Percentiles rank a stretch among this genome's conserved stretches.
These are phyloP conservation scores for Ceriops tagal DNA, from an alignment of 345 rosid species.

Conservation along the genomic window DNA sequence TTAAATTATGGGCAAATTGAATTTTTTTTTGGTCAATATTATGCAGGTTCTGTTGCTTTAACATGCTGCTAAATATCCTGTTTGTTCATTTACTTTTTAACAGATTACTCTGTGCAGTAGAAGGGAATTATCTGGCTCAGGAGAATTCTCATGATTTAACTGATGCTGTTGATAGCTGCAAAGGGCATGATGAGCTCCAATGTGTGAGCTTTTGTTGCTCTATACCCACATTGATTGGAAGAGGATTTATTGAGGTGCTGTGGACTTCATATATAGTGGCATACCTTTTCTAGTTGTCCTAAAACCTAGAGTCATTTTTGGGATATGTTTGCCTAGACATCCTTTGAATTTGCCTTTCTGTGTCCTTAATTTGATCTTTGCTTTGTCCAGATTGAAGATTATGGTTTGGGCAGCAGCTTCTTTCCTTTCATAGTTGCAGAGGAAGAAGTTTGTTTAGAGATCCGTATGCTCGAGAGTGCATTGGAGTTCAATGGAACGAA, in stretches of 20 bases:
- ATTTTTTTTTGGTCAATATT: neutral
- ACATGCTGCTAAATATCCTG: slow-evolving; percentile 6
- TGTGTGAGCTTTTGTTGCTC: slow-evolving; percentile 62
- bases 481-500: slow-evolving; percentile 61
- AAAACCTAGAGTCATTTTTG: neutral
- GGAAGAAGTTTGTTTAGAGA: slow-evolving; percentile 78
- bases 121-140: slow-evolving; percentile 79
- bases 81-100: neutral
- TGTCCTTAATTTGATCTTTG: slow-evolving; percentile 17
- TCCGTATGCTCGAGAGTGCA: slow-evolving; percentile 66
- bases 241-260: slow-evolving; percentile 94
- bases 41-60: neutral
- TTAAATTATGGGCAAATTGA: neutral
- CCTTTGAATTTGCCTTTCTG: neutral
- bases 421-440: slow-evolving; percentile 94
- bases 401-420: slow-evolving; percentile 79
- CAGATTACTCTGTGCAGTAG: slow-evolving; percentile 91
- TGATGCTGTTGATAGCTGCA: slow-evolving; percentile 39
- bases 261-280: slow-evolving; percentile 16
- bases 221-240: slow-evolving; percentile 55
- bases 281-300: neutral
- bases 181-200: slow-evolving; percentile 56
- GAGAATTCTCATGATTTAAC: slow-evolving; percentile 46
- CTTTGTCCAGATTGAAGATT: slow-evolving; percentile 80
- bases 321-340: neutral